Evolutionary conservation across 192 early-diverging fungal genomes (phyloP).

Genomic region (Phlyctochytrium planicorne): DNA sequence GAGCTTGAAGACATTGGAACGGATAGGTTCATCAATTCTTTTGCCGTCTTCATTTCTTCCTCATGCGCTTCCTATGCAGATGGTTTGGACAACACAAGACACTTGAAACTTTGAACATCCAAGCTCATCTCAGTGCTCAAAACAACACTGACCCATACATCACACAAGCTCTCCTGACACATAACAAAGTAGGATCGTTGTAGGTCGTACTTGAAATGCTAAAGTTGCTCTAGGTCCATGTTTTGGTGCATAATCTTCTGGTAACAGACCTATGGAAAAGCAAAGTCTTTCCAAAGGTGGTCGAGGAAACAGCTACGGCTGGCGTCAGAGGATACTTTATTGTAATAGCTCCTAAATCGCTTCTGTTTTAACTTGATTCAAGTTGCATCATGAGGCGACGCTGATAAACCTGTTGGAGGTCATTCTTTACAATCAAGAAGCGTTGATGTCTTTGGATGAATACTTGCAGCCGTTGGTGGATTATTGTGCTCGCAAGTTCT

Average conservation of each 20-base stretch:
- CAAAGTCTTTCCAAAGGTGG: constrained; percentile 39
- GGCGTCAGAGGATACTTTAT: constrained; percentile 45
- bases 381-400: constrained; percentile 57
- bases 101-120: constrained; percentile 49
- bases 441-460: constrained; percentile 31
- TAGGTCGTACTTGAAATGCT: too few relatives aligned
- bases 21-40: background rate
- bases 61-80: background rate
- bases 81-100: constrained; percentile 50
- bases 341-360: constrained; percentile 19
- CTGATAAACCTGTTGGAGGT: constrained; percentile 52
- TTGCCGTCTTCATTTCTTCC: too few relatives aligned
- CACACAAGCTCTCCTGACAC: constrained; percentile 35
- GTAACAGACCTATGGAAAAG: constrained; percentile 48
- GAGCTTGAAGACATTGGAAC: background rate
- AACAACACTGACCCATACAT: constrained; percentile 45
- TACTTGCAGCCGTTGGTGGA: constrained; percentile 45
- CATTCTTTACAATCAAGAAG: constrained; percentile 35
- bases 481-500: constrained; percentile 41
- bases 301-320: constrained; percentile 13
- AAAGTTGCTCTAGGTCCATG: background rate
- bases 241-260: constrained; percentile 40
- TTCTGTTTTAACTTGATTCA: background rate
- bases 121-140: constrained; percentile 47
- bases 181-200: constrained; percentile 42